Percentiles rank a stretch among this genome's conserved stretches.
Evolutionary conservation across 2,329 filamentous ascomycete species (phyloP).

Genomic region (Neonectria neomacrospora): DNA sequence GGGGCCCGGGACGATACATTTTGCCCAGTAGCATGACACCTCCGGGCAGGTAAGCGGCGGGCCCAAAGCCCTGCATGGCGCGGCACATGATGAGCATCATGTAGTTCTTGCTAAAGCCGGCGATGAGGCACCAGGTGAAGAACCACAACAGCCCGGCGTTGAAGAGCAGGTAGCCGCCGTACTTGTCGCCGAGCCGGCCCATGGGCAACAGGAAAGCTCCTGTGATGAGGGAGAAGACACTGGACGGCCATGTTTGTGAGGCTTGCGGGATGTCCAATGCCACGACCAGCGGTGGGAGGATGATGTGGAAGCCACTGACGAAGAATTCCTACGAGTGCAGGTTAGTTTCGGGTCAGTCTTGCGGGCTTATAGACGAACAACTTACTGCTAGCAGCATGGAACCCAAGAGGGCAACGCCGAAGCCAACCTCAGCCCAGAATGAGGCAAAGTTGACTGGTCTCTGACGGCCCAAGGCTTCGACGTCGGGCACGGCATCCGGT

Average conservation of each 20-base stretch:
- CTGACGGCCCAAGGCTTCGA: constrained; percentile 43
- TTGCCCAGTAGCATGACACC: constrained; percentile 76
- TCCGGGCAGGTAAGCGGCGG: constrained; percentile 77
- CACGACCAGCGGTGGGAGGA: constrained; percentile 72
- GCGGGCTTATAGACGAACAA: neutral
- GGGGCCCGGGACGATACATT: constrained; percentile 74
- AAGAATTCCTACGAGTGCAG: constrained; percentile 41
- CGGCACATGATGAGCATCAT: constrained; percentile 79
- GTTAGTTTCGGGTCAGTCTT: neutral
- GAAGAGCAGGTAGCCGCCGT: constrained; percentile 71
- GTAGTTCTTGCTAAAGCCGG: constrained; percentile 74
- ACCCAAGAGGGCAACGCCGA: constrained; percentile 38
- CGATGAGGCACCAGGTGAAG: constrained; percentile 73
- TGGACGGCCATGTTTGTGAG: constrained; percentile 73
- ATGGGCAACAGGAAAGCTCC: constrained; percentile 70
- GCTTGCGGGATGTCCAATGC: constrained; percentile 72
- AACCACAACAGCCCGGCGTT: constrained; percentile 72
- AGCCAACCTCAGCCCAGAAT: constrained; percentile 39
- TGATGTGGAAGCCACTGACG: constrained; percentile 48
- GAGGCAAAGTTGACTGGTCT: constrained; percentile 40
- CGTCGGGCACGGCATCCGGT: constrained; percentile 28
- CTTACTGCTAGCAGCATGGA: constrained; percentile 44
- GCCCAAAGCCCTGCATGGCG: constrained; percentile 78
- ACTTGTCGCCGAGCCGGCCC: constrained; percentile 71
- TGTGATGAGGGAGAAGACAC: constrained; percentile 67